Conservation (phyloP, 441 rosid species). For the Mallotus japonicus region DNA sequence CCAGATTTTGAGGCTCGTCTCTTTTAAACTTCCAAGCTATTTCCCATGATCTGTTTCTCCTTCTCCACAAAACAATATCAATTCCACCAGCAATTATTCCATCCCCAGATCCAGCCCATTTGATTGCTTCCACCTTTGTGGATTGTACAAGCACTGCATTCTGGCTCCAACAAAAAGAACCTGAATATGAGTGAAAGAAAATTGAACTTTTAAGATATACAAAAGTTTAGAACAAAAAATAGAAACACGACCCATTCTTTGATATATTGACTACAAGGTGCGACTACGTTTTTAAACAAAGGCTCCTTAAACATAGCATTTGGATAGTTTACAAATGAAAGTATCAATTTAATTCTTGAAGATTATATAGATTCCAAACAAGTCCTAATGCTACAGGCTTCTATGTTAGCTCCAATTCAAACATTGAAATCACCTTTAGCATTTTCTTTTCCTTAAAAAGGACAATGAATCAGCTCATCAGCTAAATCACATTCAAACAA, state of each 20-base stretch:
- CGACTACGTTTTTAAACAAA: neutral
- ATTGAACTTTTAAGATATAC: slow-evolving; percentile 9
- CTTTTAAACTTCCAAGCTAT: slow-evolving; percentile 75
- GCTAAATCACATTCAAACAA: no score
- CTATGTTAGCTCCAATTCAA: neutral
- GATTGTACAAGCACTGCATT: slow-evolving; percentile 74
- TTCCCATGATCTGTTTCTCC: slow-evolving; percentile 76
- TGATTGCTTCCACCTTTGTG: slow-evolving; percentile 71
- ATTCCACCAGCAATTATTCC: slow-evolving; percentile 79
- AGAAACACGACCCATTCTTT: neutral
- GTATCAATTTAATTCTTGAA: no score
- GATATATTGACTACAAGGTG: neutral
- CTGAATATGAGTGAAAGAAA: slow-evolving; percentile 75
- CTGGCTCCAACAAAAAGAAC: slow-evolving; percentile 99
- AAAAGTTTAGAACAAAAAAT: neutral
- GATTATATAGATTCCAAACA: no score
- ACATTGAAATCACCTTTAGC: neutral
- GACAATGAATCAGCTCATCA: neutral
- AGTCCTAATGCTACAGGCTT: no score
- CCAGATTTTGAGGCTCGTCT: slow-evolving; percentile 65
- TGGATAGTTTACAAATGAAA: no score
- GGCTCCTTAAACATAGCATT: no score
- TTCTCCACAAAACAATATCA: slow-evolving; percentile 81
- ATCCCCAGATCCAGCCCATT: slow-evolving; percentile 91
- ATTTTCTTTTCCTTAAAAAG: neutral